Evolutionary conservation across 148 eudicot genomes (phyloP).

Genomic region (Camellia lanceoleosa): DNA sequence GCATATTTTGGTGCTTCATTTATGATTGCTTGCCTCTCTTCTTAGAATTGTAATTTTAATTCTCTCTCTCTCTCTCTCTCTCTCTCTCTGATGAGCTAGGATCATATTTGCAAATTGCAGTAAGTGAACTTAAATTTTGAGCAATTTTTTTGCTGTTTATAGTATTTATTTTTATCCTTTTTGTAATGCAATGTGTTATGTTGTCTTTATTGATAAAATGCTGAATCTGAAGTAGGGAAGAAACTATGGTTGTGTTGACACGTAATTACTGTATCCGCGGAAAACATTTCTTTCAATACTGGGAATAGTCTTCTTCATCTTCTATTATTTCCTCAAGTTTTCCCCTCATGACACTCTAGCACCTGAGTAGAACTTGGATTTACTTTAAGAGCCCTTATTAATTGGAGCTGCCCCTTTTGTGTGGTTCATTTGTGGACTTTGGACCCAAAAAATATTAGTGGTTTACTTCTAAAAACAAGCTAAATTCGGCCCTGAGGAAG

Average conservation of each 20-base stretch:
- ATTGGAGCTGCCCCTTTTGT: not conserved
- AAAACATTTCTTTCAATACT: not conserved
- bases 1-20: conserved; percentile 5
- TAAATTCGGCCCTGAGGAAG: not conserved
- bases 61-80: not conserved
- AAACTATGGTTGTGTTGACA: not conserved
- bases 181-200: not conserved
- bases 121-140: not conserved
- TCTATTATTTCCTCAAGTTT: not conserved
- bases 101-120: not conserved
- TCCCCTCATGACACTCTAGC: not conserved
- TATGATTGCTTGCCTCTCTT: conserved; percentile 5
- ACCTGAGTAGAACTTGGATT: conserved; percentile 2
- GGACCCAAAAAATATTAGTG: not conserved
- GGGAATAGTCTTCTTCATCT: not conserved
- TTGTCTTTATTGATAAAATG: not conserved
- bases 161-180: not conserved
- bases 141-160: not conserved
- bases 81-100: not conserved
- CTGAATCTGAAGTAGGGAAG: not conserved
- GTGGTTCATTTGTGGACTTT: too few species aligned
- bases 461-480: not conserved
- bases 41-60: not conserved
- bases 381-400: not conserved
- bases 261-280: not conserved